phyloP scores from a whole-genome alignment of 2,329 filamentous ascomycete species.

The Phoma sp. region DNA sequence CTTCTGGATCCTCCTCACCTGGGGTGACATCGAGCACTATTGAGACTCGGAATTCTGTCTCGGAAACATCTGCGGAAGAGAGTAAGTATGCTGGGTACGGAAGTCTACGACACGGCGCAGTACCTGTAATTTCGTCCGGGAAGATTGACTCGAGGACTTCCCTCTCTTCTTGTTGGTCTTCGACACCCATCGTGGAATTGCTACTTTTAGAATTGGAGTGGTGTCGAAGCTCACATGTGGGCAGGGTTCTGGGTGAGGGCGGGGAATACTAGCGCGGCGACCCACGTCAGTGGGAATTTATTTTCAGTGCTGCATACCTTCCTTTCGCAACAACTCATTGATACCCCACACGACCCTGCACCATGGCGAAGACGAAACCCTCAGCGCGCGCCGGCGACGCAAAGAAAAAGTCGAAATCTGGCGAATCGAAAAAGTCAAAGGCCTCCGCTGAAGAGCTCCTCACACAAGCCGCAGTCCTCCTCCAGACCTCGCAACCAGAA shows the following conservation, averaged over 20 bases:
- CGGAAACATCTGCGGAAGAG: conserved; percentile 75
- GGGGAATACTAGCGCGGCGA: conserved; percentile 14
- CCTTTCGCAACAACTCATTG: conserved; percentile 3
- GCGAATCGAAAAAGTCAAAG: conserved; percentile 54
- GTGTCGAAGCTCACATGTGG: conserved; percentile 11
- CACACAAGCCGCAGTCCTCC: conserved; percentile 62
- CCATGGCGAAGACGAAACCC: conserved; percentile 62
- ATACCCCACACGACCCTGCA: conserved; percentile 21
- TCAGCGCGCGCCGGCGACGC: conserved; percentile 50
- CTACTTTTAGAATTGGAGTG: background rate
- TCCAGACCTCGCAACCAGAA: conserved; percentile 66
- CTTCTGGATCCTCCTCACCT: conserved; percentile 62
- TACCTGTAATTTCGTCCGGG: conserved; percentile 94
- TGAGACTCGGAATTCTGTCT: conserved; percentile 85
- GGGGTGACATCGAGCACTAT: conserved; percentile 78
- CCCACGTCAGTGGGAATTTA: conserved; percentile 1
- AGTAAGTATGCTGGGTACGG: conserved; percentile 18
- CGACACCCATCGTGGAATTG: conserved; percentile 58
- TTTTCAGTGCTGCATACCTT: background rate
- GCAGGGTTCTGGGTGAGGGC: conserved; percentile 15
- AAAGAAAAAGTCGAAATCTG: conserved; percentile 44
- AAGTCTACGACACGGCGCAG: conserved; percentile 9
- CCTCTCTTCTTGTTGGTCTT: conserved; percentile 94
- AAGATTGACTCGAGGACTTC: conserved; percentile 99
- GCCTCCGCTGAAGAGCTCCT: conserved; percentile 64